Evolutionary conservation across 352 stramenopile species (phyloP).

Genomic region (Phytophthora litchii): DNA sequence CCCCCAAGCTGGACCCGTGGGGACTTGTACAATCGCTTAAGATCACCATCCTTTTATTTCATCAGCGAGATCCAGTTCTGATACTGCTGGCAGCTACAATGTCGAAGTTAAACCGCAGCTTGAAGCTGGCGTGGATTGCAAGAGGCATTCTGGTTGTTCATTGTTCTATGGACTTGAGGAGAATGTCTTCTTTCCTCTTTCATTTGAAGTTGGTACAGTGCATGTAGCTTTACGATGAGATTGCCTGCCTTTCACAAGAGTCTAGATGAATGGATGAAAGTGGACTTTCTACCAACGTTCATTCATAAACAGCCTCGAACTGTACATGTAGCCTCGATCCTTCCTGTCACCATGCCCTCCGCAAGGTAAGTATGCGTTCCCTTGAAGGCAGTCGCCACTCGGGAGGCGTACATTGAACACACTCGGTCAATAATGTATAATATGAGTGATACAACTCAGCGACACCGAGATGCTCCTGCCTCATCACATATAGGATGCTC

Average conservation of each 20-base stretch:
- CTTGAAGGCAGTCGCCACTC: neutral
- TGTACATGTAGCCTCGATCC: neutral
- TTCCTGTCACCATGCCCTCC: neutral
- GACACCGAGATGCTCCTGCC: conserved; percentile 1
- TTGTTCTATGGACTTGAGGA: neutral
- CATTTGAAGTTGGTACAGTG: neutral
- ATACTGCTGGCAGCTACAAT: conserved; percentile 11
- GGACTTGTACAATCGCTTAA: conserved; percentile 7
- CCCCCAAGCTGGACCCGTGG: conserved; percentile 5
- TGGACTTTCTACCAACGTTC: conserved; percentile 17
- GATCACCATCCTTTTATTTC: conserved; percentile 16
- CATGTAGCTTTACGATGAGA: neutral
- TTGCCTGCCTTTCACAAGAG: neutral
- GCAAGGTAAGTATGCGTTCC: neutral
- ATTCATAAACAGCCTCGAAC: conserved; percentile 21
- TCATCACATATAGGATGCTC: conserved; percentile 10
- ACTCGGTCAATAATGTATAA: too few relatives aligned
- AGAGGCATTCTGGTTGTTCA: neutral
- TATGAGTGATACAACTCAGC: neutral
- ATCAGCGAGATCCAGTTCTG: conserved; percentile 21
- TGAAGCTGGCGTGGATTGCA: neutral
- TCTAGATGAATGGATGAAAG: conserved; percentile 6
- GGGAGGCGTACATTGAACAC: too few relatives aligned
- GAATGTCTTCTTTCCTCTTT: neutral
- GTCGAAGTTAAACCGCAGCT: conserved; percentile 26